Evolutionary conservation across 345 rosid species (phyloP), one percentile per base, ranked within the genome.

Genomic region (Erysimum cheiranthoides): DNA sequence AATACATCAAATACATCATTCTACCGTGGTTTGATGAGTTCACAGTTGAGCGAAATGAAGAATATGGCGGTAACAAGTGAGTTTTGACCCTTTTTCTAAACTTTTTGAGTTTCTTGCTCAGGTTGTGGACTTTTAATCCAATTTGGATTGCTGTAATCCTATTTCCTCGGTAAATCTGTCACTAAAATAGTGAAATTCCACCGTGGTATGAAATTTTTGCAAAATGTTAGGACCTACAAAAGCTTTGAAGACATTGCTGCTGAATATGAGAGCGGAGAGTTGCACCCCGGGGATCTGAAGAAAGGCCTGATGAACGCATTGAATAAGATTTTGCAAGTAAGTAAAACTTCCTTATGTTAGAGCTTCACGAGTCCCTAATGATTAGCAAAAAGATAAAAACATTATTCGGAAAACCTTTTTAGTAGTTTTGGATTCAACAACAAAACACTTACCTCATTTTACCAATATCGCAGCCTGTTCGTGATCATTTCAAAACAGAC

Each of bases 1-100:
- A 92, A 27, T 94, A 94, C 83, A 61, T 91, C 73, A 84, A 86
- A 52, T 83, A 79, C 86, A 83, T 92, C 30, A 38, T 90, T 63
- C 77, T 94, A 63, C 90, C 93, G 0, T 89, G 95, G 97, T 90
- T 84, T 74, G 81, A 88, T 34, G 92, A 87, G 66, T 92, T 92
- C 79, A 86, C 61, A 70, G 87, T 94, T 80, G 96, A 94, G 66
- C 81, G 92, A 17, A 42, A 74, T 70, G 80, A 74, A 58, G 73
- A 83, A 17, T 77, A 87, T 70, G 96, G 97, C 27, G 92, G 98
- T 27, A 83, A 85, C 76, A 94, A 88, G 97, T 94, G 68, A 90
- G 96, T 82, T 34, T 12, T 38, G 35, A 0, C 10, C 74, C 17
- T 4, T 31, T 43, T 35, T 40, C 4, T 28, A 38, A 63, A 52